Evolutionary conservation across 441 rosid species (phyloP).

Genomic region (Brassica balearica): DNA sequence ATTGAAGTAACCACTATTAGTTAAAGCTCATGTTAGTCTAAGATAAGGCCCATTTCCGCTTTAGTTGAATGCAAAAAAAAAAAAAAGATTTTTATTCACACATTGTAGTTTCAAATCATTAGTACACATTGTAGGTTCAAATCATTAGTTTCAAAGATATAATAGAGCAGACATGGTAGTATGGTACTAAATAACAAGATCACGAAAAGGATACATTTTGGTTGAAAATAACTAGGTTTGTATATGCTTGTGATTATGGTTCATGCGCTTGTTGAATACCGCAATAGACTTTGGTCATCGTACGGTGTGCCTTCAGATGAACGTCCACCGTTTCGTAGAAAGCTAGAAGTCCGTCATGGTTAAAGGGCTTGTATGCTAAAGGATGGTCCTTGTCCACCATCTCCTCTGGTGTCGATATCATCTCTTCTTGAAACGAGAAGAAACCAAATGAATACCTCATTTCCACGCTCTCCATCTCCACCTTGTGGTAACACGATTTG

Average conservation of each 20-base stretch:
- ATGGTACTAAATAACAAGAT: neutral
- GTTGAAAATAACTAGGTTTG: conserved; percentile 10
- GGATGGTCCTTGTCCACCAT: conserved; percentile 66
- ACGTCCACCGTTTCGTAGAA: conserved; percentile 46
- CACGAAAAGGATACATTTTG: neutral
- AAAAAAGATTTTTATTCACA: no score
- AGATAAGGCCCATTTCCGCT: no score
- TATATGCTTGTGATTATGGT: neutral
- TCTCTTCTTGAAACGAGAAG: conserved; percentile 55
- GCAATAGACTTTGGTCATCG: conserved; percentile 59
- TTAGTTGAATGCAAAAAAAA: no score
- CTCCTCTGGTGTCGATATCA: conserved; percentile 56
- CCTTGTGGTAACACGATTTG: conserved; percentile 60
- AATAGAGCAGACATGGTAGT: neutral
- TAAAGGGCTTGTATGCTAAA: conserved; percentile 61
- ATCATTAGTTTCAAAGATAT: neutral
- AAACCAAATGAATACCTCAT: conserved; percentile 60
- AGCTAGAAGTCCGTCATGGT: conserved; percentile 52
- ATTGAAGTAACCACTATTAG: no score
- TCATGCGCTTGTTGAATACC: conserved; percentile 43
- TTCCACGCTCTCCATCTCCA: conserved; percentile 53
- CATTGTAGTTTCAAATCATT: neutral
- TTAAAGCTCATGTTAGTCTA: no score
- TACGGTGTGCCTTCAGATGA: conserved; percentile 48
- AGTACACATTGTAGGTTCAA: neutral